Evolutionary conservation across 352 stramenopile species (phyloP).

Genomic region (Globisporangium canariense): DNA sequence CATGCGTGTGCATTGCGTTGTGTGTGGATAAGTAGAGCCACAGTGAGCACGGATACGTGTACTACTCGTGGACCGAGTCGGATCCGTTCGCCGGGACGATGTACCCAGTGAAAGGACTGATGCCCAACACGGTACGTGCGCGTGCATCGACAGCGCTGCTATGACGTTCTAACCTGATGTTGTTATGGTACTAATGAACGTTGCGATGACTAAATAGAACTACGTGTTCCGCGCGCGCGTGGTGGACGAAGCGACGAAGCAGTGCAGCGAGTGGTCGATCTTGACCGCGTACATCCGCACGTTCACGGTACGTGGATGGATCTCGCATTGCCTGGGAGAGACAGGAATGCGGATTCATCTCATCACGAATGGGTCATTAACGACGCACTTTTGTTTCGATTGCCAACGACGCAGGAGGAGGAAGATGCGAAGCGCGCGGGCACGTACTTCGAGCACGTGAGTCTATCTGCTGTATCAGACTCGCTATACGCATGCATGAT

Average conservation of each 20-base stretch:
- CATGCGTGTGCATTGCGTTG: not conserved
- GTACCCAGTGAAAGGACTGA: conserved; percentile 68
- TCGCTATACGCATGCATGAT: no score
- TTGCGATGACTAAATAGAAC: conserved; percentile 31
- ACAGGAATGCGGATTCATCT: no score
- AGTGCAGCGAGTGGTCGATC: conserved; percentile 77
- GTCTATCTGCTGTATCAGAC: not conserved
- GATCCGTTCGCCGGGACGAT: conserved; percentile 50
- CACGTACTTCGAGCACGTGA: conserved; percentile 82
- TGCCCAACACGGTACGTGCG: conserved; percentile 56
- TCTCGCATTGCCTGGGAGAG: no score
- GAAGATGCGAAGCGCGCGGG: conserved; percentile 83
- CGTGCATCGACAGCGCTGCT: not conserved
- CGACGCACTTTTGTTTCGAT: not conserved
- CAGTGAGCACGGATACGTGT: conserved; percentile 84
- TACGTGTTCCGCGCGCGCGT: conserved; percentile 79
- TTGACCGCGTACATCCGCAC: conserved; percentile 71
- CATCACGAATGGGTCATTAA: not conserved
- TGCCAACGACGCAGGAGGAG: conserved; percentile 43
- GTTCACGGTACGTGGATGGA: conserved; percentile 43
- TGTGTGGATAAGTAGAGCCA: conserved; percentile 34
- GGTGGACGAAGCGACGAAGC: conserved; percentile 51
- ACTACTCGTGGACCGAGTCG: conserved; percentile 85
- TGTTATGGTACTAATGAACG: not conserved
- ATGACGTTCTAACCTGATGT: not conserved